These are phyloP conservation scores for Citeromyces hawaiiensis DNA, from an alignment of 1,139 yeast genomes.

Conservation along the genomic window DNA sequence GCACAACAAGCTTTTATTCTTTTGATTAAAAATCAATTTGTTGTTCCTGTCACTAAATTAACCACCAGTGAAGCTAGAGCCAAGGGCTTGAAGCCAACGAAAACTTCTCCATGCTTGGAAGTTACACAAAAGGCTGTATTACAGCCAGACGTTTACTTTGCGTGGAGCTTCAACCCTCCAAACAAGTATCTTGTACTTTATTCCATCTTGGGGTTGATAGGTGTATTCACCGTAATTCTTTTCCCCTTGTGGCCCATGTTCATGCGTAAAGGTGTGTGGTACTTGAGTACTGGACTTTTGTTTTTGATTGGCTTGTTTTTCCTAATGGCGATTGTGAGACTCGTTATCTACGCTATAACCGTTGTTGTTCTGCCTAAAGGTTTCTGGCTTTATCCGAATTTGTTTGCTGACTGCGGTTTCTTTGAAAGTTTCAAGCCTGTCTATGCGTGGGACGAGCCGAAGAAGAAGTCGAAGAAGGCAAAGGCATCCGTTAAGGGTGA, in stretches of 20 bases:
- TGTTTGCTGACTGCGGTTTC: conserved; percentile 92
- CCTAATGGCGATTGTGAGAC: conserved; percentile 65
- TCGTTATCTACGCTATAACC: conserved; percentile 57
- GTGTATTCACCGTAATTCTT: conserved; percentile 63
- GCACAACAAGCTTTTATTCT: conserved; percentile 53
- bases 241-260: conserved; percentile 95
- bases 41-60: conserved; percentile 62
- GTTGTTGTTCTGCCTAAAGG: conserved; percentile 32
- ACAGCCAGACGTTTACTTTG: conserved; percentile 67
- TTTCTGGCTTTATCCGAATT: conserved; percentile 91
- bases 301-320: conserved; percentile 70
- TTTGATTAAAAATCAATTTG: conserved; percentile 62
- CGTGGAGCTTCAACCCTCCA: conserved; percentile 78
- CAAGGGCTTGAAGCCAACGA: conserved; percentile 52
- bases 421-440: conserved; percentile 83
- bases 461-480: conserved; percentile 15
- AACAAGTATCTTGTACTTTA: conserved; percentile 53
- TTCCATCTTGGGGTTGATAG: conserved; percentile 51
- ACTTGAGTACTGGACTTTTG: conserved; percentile 64
- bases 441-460: conserved; percentile 66
- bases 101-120: conserved; percentile 61
- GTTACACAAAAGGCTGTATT: conserved; percentile 58
- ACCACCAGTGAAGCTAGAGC: conserved; percentile 61
- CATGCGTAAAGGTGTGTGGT: conserved; percentile 89
- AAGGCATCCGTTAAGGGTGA: conserved; percentile 9